Evolutionary conservation across 129 eudicot genomes (phyloP).

Genomic region (carrot (Daucus carota)): DNA sequence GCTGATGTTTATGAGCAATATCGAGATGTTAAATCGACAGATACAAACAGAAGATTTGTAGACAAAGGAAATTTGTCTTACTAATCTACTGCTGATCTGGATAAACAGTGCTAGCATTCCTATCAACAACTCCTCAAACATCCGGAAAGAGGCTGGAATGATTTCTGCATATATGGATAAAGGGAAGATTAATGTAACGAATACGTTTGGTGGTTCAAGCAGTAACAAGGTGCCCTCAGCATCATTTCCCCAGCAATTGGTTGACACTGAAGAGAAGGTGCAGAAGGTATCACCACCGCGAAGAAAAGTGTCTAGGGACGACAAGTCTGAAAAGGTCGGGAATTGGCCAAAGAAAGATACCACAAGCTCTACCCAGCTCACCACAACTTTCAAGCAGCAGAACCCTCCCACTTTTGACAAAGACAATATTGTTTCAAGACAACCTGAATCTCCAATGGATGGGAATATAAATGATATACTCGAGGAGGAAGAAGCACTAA

Average conservation of each 20-base stretch:
- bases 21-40: conserved; percentile 49
- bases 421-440: conserved; percentile 33
- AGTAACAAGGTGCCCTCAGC: conserved; percentile 42
- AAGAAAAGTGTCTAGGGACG: conserved; percentile 66
- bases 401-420: conserved; percentile 30
- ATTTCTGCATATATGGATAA: conserved; percentile 30
- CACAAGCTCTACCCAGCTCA: conserved; percentile 25
- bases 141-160: conserved; percentile 38
- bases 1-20: conserved; percentile 51
- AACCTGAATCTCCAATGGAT: conserved; percentile 47
- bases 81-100: conserved; percentile 39
- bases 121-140: conserved; percentile 41
- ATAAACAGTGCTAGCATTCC: conserved; percentile 40
- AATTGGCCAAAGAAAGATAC: conserved; percentile 44
- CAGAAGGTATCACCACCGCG: conserved; percentile 95
- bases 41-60: conserved; percentile 42
- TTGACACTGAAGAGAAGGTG: conserved; percentile 61
- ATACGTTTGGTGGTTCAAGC: conserved; percentile 26
- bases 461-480: conserved; percentile 73
- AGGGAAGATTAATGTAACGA: conserved; percentile 45
- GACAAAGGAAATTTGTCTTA: conserved; percentile 51
- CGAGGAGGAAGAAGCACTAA: conserved; percentile 96
- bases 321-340: conserved; percentile 47
- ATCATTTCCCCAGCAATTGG: conserved; percentile 33
- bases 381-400: conserved; percentile 50